Evolutionary conservation across 2,329 filamentous ascomycete genomes (phyloP).

Genomic region (Talaromyces sp.): DNA sequence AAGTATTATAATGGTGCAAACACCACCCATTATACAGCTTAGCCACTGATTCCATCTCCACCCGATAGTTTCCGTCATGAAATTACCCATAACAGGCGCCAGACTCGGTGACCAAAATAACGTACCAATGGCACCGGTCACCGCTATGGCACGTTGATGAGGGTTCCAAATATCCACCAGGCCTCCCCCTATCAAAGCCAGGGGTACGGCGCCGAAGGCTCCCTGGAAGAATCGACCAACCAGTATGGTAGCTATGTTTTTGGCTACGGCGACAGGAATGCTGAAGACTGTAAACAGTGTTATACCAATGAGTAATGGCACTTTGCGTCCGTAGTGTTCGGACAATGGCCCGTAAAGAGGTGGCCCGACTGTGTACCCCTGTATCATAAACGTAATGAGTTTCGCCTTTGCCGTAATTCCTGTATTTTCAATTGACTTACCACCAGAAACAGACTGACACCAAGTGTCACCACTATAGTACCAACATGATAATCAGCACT

Average conservation of each 20-base stretch:
- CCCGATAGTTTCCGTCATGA: constrained; percentile 23
- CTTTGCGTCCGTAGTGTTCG: constrained; percentile 49
- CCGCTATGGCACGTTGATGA: neutral
- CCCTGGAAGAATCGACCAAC: constrained; percentile 45
- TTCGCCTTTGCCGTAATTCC: neutral
- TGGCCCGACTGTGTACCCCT: constrained; percentile 53
- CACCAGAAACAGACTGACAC: neutral
- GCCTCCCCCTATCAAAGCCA: constrained; percentile 42
- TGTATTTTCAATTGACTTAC: neutral
- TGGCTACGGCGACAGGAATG: constrained; percentile 52
- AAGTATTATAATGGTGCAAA: constrained; percentile 32
- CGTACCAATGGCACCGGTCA: neutral
- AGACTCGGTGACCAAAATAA: constrained; percentile 25
- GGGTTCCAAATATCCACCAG: constrained; percentile 42
- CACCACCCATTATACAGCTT: constrained; percentile 22
- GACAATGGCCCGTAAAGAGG: constrained; percentile 51
- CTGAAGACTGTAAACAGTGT: constrained; percentile 54
- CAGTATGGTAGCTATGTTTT: constrained; percentile 44
- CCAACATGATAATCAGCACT: constrained; percentile 47
- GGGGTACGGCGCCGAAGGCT: constrained; percentile 41
- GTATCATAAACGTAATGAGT: neutral
- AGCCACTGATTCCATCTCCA: constrained; percentile 22
- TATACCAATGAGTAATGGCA: constrained; percentile 53
- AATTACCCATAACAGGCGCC: constrained; percentile 26
- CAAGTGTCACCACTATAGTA: constrained; percentile 41